Evolutionary conservation across 208 protist genomes (phyloP).

Genomic region (Kentomonas sorsogonicus): DNA sequence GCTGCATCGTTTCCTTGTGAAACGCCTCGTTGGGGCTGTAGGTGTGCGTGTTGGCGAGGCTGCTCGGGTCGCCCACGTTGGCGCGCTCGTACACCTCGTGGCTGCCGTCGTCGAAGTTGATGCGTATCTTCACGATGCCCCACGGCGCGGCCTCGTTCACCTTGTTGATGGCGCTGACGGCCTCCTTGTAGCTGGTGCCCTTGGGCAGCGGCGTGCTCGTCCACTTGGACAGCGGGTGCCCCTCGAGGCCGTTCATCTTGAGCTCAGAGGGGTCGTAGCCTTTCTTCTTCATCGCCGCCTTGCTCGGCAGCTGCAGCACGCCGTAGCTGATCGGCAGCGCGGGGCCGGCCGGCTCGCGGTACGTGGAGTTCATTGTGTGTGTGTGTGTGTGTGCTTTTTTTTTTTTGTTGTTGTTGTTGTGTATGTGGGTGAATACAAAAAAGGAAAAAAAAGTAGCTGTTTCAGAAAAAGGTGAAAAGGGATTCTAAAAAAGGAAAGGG

Average conservation of each 20-base stretch:
- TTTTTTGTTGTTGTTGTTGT: conserved; percentile 1
- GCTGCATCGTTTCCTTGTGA: conserved; percentile 35
- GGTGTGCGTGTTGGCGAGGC: conserved; percentile 37
- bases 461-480: conserved; percentile 9
- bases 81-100: conserved; percentile 64
- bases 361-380: conserved; percentile 42
- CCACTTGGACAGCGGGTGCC: conserved; percentile 74
- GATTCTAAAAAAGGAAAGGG: conserved; percentile 4
- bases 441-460: not conserved
- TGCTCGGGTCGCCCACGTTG: conserved; percentile 34
- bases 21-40: conserved; percentile 75
- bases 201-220: conserved; percentile 43
- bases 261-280: conserved; percentile 55
- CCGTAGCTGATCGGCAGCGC: conserved; percentile 69
- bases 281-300: conserved; percentile 63
- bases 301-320: conserved; percentile 54
- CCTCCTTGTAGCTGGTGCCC: conserved; percentile 64
- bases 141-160: conserved; percentile 60
- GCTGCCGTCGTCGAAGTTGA: conserved; percentile 71
- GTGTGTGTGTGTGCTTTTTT: not conserved
- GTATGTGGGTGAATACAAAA: conserved; percentile 1
- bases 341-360: conserved; percentile 32
- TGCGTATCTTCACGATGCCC: conserved; percentile 66
- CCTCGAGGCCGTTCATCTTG: conserved; percentile 45
- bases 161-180: conserved; percentile 52